Percentiles rank a stretch among this genome's conserved stretches.
Evolutionary conservation across 345 rosid genomes (phyloP).

Genomic region (Camelina neglecta): DNA sequence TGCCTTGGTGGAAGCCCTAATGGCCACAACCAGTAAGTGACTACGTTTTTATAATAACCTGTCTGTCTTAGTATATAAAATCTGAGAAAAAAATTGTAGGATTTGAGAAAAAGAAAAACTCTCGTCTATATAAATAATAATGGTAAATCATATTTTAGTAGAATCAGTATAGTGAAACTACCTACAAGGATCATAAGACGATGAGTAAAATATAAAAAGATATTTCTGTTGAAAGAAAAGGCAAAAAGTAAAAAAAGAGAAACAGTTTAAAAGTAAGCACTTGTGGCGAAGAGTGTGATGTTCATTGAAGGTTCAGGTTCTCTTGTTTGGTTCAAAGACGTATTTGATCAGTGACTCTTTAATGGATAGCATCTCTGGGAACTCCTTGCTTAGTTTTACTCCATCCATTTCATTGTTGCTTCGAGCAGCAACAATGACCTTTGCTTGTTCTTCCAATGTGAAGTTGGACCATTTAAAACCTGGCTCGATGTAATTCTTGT

Average conservation of each 20-base stretch:
- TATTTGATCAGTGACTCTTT: conserved; percentile 59
- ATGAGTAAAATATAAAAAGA: conserved; percentile 25
- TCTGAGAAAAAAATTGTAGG: conserved; percentile 6
- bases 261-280: conserved; percentile 25
- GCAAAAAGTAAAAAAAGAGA: neutral
- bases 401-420: conserved; percentile 71
- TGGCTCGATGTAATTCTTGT: conserved; percentile 54
- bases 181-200: conserved; percentile 36
- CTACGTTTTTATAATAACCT: conserved; percentile 22
- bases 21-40: conserved; percentile 37
- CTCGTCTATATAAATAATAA: conserved; percentile 41
- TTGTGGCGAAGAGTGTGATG: neutral
- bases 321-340: conserved; percentile 59
- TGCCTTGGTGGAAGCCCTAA: conserved; percentile 36
- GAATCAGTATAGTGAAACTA: conserved; percentile 44
- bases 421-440: conserved; percentile 59
- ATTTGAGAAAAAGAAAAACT: conserved; percentile 19
- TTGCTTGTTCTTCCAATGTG: conserved; percentile 60
- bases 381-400: conserved; percentile 56
- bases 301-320: conserved; percentile 38
- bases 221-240: conserved; percentile 16
- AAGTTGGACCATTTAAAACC: conserved; percentile 56
- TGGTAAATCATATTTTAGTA: conserved; percentile 44
- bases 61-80: conserved; percentile 7
- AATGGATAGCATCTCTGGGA: conserved; percentile 58